Evolutionary conservation across 352 stramenopile genomes (phyloP), one percentile per base, ranked within the genome.

Genomic region (Globisporangium takayamanum): DNA sequence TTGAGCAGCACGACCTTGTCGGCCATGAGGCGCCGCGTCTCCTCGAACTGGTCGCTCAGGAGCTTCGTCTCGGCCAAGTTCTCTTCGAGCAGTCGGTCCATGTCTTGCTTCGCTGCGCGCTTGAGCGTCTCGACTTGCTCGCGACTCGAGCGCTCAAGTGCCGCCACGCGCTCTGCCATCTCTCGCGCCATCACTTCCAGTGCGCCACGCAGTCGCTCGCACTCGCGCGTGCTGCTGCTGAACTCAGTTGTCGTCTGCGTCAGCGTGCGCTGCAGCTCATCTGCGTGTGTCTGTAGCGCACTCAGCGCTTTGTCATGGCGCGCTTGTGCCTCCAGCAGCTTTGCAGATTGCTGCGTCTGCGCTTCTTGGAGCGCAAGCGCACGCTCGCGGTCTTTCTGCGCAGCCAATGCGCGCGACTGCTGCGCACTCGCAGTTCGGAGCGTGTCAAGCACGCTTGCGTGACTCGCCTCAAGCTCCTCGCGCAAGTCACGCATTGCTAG

Each of bases 41-140:
- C 77, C 37, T 91, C 76, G 50, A 93, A 93, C 55, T 89, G 71
- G 14, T 87, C 78, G 59, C 80, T 88, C 37, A 93, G 55, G 50
- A 74, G 65, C 59, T 73, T 73, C 6, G 72, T 91, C 61, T 93
- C 80, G 2, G 63, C 52, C 39, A 89, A 48, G 44, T 93, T 85
- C 53, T 89, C 80, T 47, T 89, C 77, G 41, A 91, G 49, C 2
- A 88, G 53, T 0, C 68, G 78, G 57, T 91, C 77, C 71, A 93
- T 76, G 25, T 91, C 81, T 14, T 67, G 66, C 59, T 88, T 87
- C 12, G 76, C 68, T 20, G 76, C 78, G 5, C 61, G 52, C 59
- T 88, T 84, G 30, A 88, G 67, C 10, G 33, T 64, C 50, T 86
- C 78, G n/a, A 87, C 50, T 25, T 84, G 64, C 11, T 87, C 73